Evolutionary conservation across 495 filamentous ascomycete species (phyloP), one percentile per base, ranked within the genome.

Genomic region (Stereocaulon alpinum): DNA sequence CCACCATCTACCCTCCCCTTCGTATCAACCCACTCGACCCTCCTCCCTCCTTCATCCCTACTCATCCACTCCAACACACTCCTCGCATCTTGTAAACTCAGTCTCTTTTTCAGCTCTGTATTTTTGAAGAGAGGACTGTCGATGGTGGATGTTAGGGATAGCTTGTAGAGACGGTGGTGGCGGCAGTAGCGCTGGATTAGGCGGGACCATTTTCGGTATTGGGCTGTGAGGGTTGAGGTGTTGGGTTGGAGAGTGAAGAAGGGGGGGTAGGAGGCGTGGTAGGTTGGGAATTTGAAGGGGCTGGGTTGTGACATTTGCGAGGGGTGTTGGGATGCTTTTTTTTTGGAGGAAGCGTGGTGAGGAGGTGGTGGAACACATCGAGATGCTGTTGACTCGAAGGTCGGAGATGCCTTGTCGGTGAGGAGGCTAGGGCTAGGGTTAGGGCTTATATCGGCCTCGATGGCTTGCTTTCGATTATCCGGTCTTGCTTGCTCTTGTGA

Each of bases 111-210:
- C 30, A 83, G 67, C 29, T 67, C 58, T 11, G 72, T 63, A 54
- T 85, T 84, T 58, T 74, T 73, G 63, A 84, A 85, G 1, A 89
- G 72, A 0, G 82, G 82, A 0, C 72, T 73, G 29, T 80, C 77
- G 11, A 86, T 67, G 3, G 82, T 78, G 20, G 87, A 76, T 42
- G 80, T 72, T 14, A 93, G 73, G 3, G 83, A 75, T 32, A 96
- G 78, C 34, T 81, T 80, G 76, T 81, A 94, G 65, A 87, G 68
- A 43, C 78, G 82, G 72, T 92, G 81, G 69, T 86, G 77, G 0
- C 82, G 81, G 70, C 88, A 91, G 84, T 93, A 98, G 65, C 84
- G 65, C 59, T 86, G 88, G 66, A 98, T 83, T 18, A 95, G 81
- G n/a, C 80, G 68, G 43, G 86, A 84, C 93, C 93, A 98, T 74